A percentile compares a stretch with the other conserved stretches of the same genome.
Conservation (phyloP, 1,284 basidiomycete species). For the Lignosus rhinocerotis region DNA sequence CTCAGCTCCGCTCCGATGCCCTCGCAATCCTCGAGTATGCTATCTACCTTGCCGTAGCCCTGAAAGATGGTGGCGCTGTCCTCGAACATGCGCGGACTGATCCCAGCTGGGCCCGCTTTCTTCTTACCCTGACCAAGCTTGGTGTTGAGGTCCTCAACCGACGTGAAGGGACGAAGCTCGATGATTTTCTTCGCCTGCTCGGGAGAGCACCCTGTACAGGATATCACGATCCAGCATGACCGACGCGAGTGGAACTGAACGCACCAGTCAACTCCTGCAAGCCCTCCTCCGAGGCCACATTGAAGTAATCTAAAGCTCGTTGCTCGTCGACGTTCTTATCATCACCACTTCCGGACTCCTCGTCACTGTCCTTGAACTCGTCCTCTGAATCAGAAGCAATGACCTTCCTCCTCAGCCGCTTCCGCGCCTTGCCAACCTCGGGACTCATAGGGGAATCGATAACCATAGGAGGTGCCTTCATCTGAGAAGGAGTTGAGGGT, state of each 20-base stretch:
- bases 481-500: conserved; percentile 18
- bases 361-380: conserved; percentile 39
- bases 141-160: conserved; percentile 75
- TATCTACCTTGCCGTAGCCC: conserved; percentile 91
- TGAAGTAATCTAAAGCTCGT: conserved; percentile 84
- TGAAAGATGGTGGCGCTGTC: conserved; percentile 88
- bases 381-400: conserved; percentile 70
- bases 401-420: conserved; percentile 57
- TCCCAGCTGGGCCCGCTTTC: conserved; percentile 77
- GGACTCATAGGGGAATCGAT: conserved; percentile 37
- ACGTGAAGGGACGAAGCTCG: conserved; percentile 77
- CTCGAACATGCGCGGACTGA: conserved; percentile 89
- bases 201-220: conserved; percentile 70
- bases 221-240: neutral
- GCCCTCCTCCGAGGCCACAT: conserved; percentile 68
- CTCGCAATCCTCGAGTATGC: conserved; percentile 88
- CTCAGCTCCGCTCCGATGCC: conserved; percentile 72
- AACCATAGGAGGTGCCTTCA: conserved; percentile 21
- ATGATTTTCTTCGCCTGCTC: conserved; percentile 86
- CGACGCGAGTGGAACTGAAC: conserved; percentile 26
- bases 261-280: conserved; percentile 89
- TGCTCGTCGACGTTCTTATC: conserved; percentile 38
- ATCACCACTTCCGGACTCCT: conserved; percentile 26
- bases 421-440: conserved; percentile 42
- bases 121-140: conserved; percentile 84